phyloP scores from a whole-genome alignment of 768 basidiomycete species.

The Podaxis rugospora region DNA sequence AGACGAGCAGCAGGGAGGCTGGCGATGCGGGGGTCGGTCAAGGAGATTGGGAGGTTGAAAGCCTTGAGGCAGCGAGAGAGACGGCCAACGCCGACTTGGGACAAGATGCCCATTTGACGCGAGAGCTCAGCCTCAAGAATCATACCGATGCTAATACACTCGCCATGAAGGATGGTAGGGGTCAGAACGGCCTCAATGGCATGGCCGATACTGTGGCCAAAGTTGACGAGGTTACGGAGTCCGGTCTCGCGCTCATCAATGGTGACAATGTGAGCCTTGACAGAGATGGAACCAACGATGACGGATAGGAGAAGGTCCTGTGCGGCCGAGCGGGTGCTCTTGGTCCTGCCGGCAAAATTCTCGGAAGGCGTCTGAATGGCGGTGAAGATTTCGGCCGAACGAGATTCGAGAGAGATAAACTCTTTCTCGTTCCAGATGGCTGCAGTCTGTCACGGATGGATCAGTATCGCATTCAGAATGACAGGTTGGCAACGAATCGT shows the following conservation, averaged over 20 bases:
- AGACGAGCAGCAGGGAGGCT: slow-evolving; percentile 64
- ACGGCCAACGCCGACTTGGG: slow-evolving; percentile 90
- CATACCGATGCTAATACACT: slow-evolving; percentile 95
- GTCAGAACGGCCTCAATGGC: slow-evolving; percentile 97
- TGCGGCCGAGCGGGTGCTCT: slow-evolving; percentile 62
- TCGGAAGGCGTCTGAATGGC: slow-evolving; percentile 75
- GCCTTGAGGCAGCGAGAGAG: slow-evolving; percentile 83
- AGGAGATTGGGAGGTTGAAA: slow-evolving; percentile 84
- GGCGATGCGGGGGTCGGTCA: slow-evolving; percentile 75
- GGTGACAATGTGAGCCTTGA: slow-evolving; percentile 96
- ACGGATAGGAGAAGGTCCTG: slow-evolving; percentile 86
- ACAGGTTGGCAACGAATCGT: background rate
- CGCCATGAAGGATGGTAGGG: slow-evolving; percentile 91
- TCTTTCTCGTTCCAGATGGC: slow-evolving; percentile 97
- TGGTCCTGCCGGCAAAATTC: slow-evolving; percentile 51
- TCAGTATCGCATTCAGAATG: background rate
- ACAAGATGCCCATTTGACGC: slow-evolving; percentile 79
- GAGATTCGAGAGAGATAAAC: slow-evolving; percentile 84
- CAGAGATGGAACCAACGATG: slow-evolving; percentile 89
- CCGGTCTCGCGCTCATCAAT: slow-evolving; percentile 96
- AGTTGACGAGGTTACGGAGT: slow-evolving; percentile 97
- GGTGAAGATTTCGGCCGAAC: slow-evolving; percentile 77
- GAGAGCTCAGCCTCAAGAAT: slow-evolving; percentile 95
- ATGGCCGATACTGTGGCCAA: slow-evolving; percentile 97
- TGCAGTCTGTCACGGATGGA: slow-evolving; percentile 65